phyloP scores from a whole-genome alignment of 768 basidiomycete species.

The Amyloporia xantha region DNA sequence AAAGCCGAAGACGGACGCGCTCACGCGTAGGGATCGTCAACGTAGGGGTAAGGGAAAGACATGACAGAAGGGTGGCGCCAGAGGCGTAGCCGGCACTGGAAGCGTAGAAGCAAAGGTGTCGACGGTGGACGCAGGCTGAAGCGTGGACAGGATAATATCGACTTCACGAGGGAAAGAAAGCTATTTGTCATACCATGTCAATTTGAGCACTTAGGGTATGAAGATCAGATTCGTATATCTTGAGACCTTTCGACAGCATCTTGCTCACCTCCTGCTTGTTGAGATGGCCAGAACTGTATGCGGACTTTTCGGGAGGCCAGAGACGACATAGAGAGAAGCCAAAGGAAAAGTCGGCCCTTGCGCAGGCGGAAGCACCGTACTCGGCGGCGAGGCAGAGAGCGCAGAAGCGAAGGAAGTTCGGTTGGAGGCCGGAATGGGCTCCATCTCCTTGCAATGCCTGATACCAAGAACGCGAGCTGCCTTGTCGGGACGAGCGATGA shows the following conservation, averaged over 20 bases:
- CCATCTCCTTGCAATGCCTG: conserved; percentile 71
- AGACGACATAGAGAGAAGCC: conserved; percentile 81
- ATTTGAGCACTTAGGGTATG: background rate
- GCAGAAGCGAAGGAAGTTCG: conserved; percentile 76
- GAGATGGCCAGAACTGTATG: conserved; percentile 79
- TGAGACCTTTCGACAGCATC: conserved; percentile 87
- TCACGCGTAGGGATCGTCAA: conserved; percentile 62
- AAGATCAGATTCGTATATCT: conserved; percentile 39
- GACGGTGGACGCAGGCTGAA: conserved; percentile 88
- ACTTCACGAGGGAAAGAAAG: conserved; percentile 90
- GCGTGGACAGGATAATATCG: conserved; percentile 90
- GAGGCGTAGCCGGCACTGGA: conserved; percentile 67
- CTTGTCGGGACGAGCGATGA: conserved; percentile 51
- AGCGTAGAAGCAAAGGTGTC: conserved; percentile 89
- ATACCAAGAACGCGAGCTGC: conserved; percentile 75
- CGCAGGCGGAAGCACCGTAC: conserved; percentile 43
- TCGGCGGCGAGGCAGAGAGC: conserved; percentile 40
- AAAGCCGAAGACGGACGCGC: conserved; percentile 74
- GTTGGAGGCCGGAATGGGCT: conserved; percentile 73
- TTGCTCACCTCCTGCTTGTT: conserved; percentile 83
- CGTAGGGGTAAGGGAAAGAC: conserved; percentile 68
- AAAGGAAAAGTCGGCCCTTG: conserved; percentile 70
- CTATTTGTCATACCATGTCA: conserved; percentile 32
- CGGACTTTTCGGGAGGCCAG: conserved; percentile 83
- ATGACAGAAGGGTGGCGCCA: conserved; percentile 72